Conservation (phyloP, 306 rosid species). For the Lathyrus oleraceus region DNA sequence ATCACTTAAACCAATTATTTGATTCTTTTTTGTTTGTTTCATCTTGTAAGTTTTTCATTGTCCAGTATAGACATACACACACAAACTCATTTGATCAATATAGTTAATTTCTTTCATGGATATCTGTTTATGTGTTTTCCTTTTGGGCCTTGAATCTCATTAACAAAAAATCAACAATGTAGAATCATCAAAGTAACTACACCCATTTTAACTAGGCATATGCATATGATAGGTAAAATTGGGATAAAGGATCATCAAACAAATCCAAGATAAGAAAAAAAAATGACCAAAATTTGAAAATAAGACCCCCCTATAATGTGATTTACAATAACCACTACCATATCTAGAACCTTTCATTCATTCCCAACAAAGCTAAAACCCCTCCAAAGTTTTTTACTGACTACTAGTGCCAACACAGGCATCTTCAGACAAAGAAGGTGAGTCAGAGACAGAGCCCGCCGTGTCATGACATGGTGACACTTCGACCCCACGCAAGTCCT, state of each 20-base stretch:
- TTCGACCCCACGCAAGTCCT: constrained; percentile 81
- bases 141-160: neutral
- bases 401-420: constrained; percentile 55
- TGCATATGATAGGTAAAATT: neutral
- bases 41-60: constrained; percentile 7
- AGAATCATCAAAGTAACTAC: neutral
- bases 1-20: constrained; percentile 17
- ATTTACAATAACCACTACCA: constrained; percentile 37
- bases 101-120: neutral
- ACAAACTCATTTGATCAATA: neutral
- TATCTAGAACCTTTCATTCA: neutral
- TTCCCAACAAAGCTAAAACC: neutral
- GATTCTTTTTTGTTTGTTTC: constrained; percentile 34
- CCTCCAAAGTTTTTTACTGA: constrained; percentile 37
- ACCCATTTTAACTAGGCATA: neutral
- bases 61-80: neutral
- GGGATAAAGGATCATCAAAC: neutral
- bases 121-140: constrained; percentile 1
- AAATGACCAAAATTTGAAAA: neutral
- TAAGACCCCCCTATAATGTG: constrained; percentile 16
- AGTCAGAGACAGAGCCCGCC: constrained; percentile 70
- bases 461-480: constrained; percentile 72
- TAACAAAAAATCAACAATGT: neutral
- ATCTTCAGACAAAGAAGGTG: constrained; percentile 83
- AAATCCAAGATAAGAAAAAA: neutral